Evolutionary conservation across 2,329 filamentous ascomycete species (phyloP).

Genomic region (Paecilomyces sp.): DNA sequence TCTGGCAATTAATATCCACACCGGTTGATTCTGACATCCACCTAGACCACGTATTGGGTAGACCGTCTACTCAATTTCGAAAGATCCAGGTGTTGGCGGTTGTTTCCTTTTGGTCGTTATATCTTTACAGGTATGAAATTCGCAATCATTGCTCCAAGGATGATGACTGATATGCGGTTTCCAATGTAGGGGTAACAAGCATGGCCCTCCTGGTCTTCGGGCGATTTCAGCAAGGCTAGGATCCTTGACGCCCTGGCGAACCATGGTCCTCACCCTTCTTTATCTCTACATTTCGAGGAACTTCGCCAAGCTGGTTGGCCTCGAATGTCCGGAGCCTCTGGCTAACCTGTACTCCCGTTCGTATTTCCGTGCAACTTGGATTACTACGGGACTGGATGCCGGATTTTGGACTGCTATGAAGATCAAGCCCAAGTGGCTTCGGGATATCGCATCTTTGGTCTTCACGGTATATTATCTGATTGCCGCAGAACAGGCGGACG

Average conservation of each 20-base stretch:
- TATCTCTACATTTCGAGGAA: slow-evolving; percentile 89
- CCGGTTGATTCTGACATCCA: neutral
- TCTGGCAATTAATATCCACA: neutral
- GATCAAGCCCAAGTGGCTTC: slow-evolving; percentile 70
- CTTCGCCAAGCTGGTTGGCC: slow-evolving; percentile 82
- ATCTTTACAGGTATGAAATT: slow-evolving; percentile 61
- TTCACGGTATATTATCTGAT: slow-evolving; percentile 90
- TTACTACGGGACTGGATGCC: slow-evolving; percentile 87
- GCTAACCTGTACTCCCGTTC: slow-evolving; percentile 87
- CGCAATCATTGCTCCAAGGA: slow-evolving; percentile 9
- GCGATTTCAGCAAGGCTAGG: slow-evolving; percentile 63
- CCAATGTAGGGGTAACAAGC: slow-evolving; percentile 61
- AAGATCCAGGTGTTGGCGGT: slow-evolving; percentile 90
- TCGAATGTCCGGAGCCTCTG: slow-evolving; percentile 88
- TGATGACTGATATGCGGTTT: neutral
- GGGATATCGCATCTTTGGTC: slow-evolving; percentile 73
- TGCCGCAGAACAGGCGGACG: slow-evolving; percentile 87
- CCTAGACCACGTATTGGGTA: slow-evolving; percentile 80
- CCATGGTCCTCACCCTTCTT: slow-evolving; percentile 75
- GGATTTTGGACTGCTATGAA: slow-evolving; percentile 99
- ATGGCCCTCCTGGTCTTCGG: slow-evolving; percentile 76
- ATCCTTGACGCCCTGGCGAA: slow-evolving; percentile 81
- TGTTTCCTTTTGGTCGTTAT: slow-evolving; percentile 82
- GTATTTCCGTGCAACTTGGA: slow-evolving; percentile 95
- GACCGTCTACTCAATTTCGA: slow-evolving; percentile 83